These are phyloP conservation scores for Pestalotiopsis sp. DNA, from an alignment of 2,329 filamentous ascomycete genomes.

Conservation along the genomic window DNA sequence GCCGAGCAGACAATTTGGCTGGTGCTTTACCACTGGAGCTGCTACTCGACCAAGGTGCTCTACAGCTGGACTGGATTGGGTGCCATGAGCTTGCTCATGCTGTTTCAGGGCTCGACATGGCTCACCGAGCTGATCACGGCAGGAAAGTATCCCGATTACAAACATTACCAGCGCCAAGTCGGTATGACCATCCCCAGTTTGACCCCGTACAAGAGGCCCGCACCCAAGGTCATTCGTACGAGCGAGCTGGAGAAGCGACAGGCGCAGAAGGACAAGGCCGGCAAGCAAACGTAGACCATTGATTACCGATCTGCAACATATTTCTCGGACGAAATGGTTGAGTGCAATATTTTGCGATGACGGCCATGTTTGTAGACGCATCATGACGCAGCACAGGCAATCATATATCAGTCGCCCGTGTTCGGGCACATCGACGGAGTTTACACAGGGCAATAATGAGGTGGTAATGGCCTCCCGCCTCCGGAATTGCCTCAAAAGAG, in stretches of 20 bases:
- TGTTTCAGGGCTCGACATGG: constrained; percentile 89
- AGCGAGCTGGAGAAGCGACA: constrained; percentile 52
- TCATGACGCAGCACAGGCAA: not conserved
- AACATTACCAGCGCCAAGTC: constrained; percentile 79
- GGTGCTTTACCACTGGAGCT: constrained; percentile 84
- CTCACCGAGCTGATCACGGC: constrained; percentile 83
- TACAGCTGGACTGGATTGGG: constrained; percentile 82
- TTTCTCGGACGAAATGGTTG: not conserved
- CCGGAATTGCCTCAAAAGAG: not conserved
- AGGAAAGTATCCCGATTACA: constrained; percentile 87
- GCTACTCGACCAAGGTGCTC: constrained; percentile 68
- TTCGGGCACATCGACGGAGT: too few relatives aligned
- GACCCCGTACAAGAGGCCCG: constrained; percentile 43
- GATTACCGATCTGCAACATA: not conserved
- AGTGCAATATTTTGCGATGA: not conserved
- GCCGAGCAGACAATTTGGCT: constrained; percentile 93
- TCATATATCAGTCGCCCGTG: not conserved
- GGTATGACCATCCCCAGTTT: constrained; percentile 78
- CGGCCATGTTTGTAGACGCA: not conserved
- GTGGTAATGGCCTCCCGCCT: not conserved
- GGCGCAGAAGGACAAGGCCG: constrained; percentile 34
- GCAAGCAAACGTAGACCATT: constrained; percentile 30
- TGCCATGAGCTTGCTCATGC: constrained; percentile 67
- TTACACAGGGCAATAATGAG: not conserved
- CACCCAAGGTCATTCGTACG: constrained; percentile 45